Evolutionary conservation across 371 early-diverging fungal genomes (phyloP), one percentile per base, ranked within the genome.

Genomic region (Mortierella sp.): DNA sequence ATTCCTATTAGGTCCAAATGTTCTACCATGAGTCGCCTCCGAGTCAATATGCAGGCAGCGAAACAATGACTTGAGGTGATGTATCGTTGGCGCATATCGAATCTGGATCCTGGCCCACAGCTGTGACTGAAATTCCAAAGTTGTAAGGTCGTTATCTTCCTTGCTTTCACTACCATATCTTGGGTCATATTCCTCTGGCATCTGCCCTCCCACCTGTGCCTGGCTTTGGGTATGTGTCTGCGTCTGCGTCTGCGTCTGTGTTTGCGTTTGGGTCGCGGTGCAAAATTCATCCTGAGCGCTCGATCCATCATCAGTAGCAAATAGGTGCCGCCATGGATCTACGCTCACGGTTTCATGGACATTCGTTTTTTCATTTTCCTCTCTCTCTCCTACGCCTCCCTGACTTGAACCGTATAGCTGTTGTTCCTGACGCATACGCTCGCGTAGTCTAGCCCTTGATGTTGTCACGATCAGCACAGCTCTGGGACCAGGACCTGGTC

Each of bases 101-200:
- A 72, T 56, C 27, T 72, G 58, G 44, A 72, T 62, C 41, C 63
- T 56, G 3, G 73, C 28, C 73, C 73, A 72, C 1, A 72, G 42
- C 5, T 62, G 59, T 1, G 55, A 14, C 39, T 50, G 48, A 30
- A 67, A 72, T 14, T 34, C 19, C 3, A 17, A 17, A 1, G 21
- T 1, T 6, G 27, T 1, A 19, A 46, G 21, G 17, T 2, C 31
- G 19, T 19, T 32, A 43, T 4, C 14, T 8, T 39, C 37, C 11
- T 12, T 21, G 23, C 5, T 26, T 27, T 12, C 23, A n/a, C 14
- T 11, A 24, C 6, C 23, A 37, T 30, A 24, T 27, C 6, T 12
- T 24, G 15, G 41, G 15, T 1, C 44, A 30, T n/a, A n/a, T 2
- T 2, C 2, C 17, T 44, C 21, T 8, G 4, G 44, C 19, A 21